Conservation (phyloP, 768 basidiomycete genomes). For the Leucocoprinus birnbaumii region DNA sequence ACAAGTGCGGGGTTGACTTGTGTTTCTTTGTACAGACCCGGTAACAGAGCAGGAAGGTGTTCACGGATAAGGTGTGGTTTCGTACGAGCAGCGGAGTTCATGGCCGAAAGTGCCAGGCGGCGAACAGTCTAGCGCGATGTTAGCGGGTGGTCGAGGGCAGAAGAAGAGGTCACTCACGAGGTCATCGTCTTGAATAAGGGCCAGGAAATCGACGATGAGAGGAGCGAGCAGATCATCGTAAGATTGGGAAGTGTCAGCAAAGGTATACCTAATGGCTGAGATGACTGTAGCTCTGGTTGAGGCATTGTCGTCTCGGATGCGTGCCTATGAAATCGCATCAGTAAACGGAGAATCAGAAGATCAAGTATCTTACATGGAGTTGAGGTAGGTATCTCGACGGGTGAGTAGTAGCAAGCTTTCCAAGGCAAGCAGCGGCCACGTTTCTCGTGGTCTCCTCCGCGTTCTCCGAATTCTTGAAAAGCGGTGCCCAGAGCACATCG, state of each 20-base stretch:
- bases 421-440: slow-evolving; percentile 94
- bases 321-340: slow-evolving; percentile 38
- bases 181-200: slow-evolving; percentile 85
- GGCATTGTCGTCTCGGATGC: slow-evolving; percentile 65
- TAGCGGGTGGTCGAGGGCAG: too few species aligned
- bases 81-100: slow-evolving; percentile 94
- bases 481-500: slow-evolving; percentile 86
- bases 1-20: slow-evolving; percentile 74
- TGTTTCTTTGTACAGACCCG: slow-evolving; percentile 85
- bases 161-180: slow-evolving; percentile 48
- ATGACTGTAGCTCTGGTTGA: slow-evolving; percentile 85
- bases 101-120: slow-evolving; percentile 80
- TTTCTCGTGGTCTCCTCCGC: slow-evolving; percentile 91
- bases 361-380: slow-evolving; percentile 61
- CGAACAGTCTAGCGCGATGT: slow-evolving; percentile 69
- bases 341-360: neutral
- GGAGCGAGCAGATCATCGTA: slow-evolving; percentile 92
- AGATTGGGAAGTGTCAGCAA: slow-evolving; percentile 78
- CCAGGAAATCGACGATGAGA: slow-evolving; percentile 87
- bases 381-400: slow-evolving; percentile 91
- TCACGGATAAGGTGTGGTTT: slow-evolving; percentile 92
- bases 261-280: slow-evolving; percentile 91
- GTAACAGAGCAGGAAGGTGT: slow-evolving; percentile 72
- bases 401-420: slow-evolving; percentile 90
- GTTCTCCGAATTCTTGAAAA: slow-evolving; percentile 88